These are phyloP conservation scores for Trichosanthes cucumerina DNA, from an alignment of 306 rosid species.

Conservation along the genomic window DNA sequence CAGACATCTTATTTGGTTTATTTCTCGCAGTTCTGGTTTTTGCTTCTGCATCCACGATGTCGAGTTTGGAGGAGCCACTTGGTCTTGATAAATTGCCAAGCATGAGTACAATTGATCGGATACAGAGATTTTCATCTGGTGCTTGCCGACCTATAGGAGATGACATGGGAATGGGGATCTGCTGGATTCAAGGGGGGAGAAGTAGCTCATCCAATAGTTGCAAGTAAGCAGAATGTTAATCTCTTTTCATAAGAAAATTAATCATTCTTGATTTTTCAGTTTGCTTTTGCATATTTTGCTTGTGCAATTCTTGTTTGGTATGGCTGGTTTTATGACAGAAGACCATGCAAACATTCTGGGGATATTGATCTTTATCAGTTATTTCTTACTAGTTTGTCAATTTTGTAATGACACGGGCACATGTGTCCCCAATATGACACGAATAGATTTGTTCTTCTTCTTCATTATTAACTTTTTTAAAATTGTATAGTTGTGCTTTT, in stretches of 20 bases:
- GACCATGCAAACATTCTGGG: neutral
- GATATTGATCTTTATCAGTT: neutral
- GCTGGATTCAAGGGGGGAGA: constrained; percentile 59
- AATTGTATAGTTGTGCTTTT: neutral
- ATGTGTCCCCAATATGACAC: neutral
- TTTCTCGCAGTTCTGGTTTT: constrained; percentile 31
- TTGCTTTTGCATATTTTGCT: neutral
- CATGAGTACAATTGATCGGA: constrained; percentile 61
- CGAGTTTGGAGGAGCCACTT: constrained; percentile 89
- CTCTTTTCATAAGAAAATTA: neutral
- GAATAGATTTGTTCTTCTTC: neutral
- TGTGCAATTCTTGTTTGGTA: neutral
- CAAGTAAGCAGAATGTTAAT: constrained; percentile 29
- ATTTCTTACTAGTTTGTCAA: neutral
- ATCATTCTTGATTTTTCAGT: neutral
- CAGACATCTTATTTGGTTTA: neutral
- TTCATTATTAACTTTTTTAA: neutral
- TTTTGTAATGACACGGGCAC: neutral
- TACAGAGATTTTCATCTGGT: constrained; percentile 66
- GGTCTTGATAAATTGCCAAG: constrained; percentile 86
- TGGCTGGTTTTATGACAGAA: neutral
- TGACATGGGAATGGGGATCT: constrained; percentile 57
- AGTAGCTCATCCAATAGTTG: constrained; percentile 77
- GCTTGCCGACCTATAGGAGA: constrained; percentile 66
- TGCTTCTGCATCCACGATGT: constrained; percentile 40